phyloP scores from a whole-genome alignment of 139 green algal genomes.

The Coelastrella sp. region DNA sequence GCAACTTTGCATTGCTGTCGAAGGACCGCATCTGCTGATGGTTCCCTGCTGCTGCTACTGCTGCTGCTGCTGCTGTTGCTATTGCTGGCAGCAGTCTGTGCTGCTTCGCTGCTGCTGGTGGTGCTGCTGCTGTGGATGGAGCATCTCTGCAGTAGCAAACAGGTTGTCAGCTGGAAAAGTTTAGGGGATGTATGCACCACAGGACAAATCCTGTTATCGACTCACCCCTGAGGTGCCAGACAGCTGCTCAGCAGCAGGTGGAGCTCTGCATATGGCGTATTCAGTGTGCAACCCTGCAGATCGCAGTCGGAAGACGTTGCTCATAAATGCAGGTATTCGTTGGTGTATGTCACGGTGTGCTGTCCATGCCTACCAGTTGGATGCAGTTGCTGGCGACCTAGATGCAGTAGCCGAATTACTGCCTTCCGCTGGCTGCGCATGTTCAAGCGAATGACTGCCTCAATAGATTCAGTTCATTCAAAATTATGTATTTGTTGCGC shows the following conservation, averaged over 20 bases:
- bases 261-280: too few relatives aligned
- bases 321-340: not conserved
- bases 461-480: too few relatives aligned
- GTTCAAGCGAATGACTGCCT: too few relatives aligned
- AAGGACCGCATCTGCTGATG: not conserved
- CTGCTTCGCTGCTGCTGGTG: constrained; percentile 1
- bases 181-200: too few relatives aligned
- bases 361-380: not conserved
- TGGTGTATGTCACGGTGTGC: not conserved
- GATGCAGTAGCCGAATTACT: not conserved
- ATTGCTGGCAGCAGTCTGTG: not conserved
- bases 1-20: constrained; percentile 20
- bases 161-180: not conserved
- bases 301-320: not conserved
- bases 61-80: constrained; percentile 29
- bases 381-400: not conserved
- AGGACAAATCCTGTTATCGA: too few relatives aligned
- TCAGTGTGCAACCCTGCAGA: too few relatives aligned
- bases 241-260: too few relatives aligned
- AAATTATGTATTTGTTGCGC: too few relatives aligned
- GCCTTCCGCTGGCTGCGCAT: not conserved
- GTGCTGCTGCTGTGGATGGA: not conserved
- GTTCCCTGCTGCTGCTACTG: not conserved
- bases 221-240: too few relatives aligned
- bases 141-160: not conserved